Evolutionary conservation across 169 alveolate species (phyloP).

Genomic region (Cryptosporidium parvum): DNA sequence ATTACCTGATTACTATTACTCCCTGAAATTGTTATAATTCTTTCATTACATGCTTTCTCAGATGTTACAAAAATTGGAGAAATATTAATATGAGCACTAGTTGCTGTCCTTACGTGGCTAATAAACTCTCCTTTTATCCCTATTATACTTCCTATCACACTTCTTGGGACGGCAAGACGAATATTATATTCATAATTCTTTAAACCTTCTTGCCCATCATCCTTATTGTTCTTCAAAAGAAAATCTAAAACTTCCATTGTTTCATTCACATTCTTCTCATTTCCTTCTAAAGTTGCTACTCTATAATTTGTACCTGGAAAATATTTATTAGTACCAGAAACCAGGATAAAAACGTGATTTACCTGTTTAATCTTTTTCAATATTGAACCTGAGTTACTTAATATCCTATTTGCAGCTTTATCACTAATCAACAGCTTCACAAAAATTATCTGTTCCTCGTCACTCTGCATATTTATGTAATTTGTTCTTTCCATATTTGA

Average conservation of each 20-base stretch:
- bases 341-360: constrained; percentile 59
- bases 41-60: constrained; percentile 69
- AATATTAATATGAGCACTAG: constrained; percentile 66
- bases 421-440: constrained; percentile 54
- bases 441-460: constrained; percentile 19
- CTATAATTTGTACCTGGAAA: constrained; percentile 74
- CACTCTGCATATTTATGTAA: neutral
- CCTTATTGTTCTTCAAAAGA: constrained; percentile 14
- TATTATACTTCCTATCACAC: constrained; percentile 65
- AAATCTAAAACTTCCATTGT: constrained; percentile 57
- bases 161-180: constrained; percentile 66
- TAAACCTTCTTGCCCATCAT: neutral
- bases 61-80: constrained; percentile 73
- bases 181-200: constrained; percentile 21
- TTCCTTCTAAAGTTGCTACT: constrained; percentile 71
- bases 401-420: constrained; percentile 39
- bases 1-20: constrained; percentile 37
- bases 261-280: constrained; percentile 59
- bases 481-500: neutral
- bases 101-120: constrained; percentile 37
- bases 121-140: constrained; percentile 72
- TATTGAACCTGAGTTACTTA: constrained; percentile 58
- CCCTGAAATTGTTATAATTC: constrained; percentile 52
- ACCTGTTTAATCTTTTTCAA: constrained; percentile 36
- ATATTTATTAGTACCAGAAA: constrained; percentile 50